Base-by-base conservation (phyloP, 1,284 basidiomycete species). In the Puccinia brachypodii region DNA sequence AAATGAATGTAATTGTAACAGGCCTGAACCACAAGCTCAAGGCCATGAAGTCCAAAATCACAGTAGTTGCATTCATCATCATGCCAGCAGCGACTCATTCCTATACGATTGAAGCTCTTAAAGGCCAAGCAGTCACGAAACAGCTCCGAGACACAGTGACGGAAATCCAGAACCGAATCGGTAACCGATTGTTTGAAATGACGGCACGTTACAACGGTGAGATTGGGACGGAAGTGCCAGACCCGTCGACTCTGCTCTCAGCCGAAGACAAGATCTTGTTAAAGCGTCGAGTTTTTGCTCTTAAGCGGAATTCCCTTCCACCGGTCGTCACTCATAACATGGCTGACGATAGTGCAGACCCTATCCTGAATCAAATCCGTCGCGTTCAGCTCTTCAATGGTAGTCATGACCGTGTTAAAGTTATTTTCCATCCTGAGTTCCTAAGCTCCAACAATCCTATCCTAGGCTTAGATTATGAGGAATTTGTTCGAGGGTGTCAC, bases 361-460 rank as follows among this genome's bases (percentile, higher is more conserved):
- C 96, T 6, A 94, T 99, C 84, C 88, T 99, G 78, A 97, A 93
- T 88, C 73, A 98, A 87, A 93, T 99, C 83, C 91, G 96, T 38
- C 91, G 94, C 19, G 95, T 97, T 38, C 92, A 95, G 87, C 89
- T 98, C 44, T 98, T 98, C 90, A 98, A 98, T 88, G 87, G 89
- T 53, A 88, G 90, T 31, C 85, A 89, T 47, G 96, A 99, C 85
- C 90, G 93, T 76, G 96, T 98, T 87, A 98, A 98, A 89, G 90
- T 98, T 86, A 91, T 99, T 81, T 99, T 99, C 91, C 96, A 99
- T 87, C 96, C 96, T 4, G 96, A 99, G 87, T 99, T 99, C 88
- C 88, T 99, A 86, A 98, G 96, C 88, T 92, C 94, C 82, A 98
- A 96, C 88, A 98, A 98, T 88, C 96, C 96, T 0, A 97, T 98